Evolutionary conservation across 345 rosid genomes (phyloP), one percentile per base, ranked within the genome.

Genomic region (Hevea brasiliensis): DNA sequence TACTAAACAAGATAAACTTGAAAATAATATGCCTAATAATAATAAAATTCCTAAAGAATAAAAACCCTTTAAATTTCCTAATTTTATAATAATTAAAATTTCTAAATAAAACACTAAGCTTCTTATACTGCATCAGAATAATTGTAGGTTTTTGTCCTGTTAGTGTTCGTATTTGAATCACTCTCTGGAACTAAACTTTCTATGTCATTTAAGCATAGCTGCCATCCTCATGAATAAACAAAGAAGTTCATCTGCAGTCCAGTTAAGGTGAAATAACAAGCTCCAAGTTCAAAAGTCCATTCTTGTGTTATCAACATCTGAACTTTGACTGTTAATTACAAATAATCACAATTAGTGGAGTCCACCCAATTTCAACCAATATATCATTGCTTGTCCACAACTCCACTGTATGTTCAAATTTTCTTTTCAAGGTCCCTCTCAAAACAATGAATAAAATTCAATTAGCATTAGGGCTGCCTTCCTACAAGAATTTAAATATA

Each of bases 221-320:
- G 24, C 23, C 24, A 57, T 57, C 41, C 15, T 9, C 41, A 21
- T 45, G 20, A 58, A 42, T 47, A 21, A 45, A 57, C 35, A 20
- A n/a, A 24, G 41, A 12, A 57, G 26, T 10, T 6, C 65, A 70
- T 58, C 56, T 12, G 27, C 37, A 70, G 40, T 24, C 63, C 32
- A 6, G 7, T 37, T 21, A 21, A 17, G 9, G 14, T 32, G 4
- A 32, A 32, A 32, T 10, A 27, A 68, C 11, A 61, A 71, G 67
- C 67, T 61, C 56, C 35, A 45, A 71, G 17, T 60, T 50, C 74
- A 48, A 59, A 20, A 60, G 48, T 35, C n/a, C 18, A 58, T 58
- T 71, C 12, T 23, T 17, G 26, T 60, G 67, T 14, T 32, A 32
- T 29, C 29, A 71, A 48, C 67, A 40, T 32, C 9, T 18, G 61